Percentiles rank a stretch among this genome's conserved stretches.
phyloP scores from a whole-genome alignment of 2,329 filamentous ascomycete species.

The Botrytis tulipae region DNA sequence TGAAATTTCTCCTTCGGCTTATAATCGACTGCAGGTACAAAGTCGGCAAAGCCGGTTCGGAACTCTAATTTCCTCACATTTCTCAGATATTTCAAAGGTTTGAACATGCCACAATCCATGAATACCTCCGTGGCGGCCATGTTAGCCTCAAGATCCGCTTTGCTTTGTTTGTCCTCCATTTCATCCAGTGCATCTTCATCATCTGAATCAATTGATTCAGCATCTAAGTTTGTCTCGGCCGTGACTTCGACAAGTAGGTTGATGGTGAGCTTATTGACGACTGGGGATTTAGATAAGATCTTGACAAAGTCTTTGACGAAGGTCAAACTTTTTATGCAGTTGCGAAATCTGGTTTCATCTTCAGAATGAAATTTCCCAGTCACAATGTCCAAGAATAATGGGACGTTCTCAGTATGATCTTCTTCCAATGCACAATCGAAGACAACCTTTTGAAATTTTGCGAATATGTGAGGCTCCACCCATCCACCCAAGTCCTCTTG shows the following conservation, averaged over 20 bases:
- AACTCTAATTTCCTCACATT: slow-evolving; percentile 25
- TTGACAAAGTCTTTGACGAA: slow-evolving; percentile 27
- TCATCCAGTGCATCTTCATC: slow-evolving; percentile 17
- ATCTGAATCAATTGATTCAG: slow-evolving; percentile 15
- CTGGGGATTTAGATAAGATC: slow-evolving; percentile 20
- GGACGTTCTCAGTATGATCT: not conserved
- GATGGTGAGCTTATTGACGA: slow-evolving; percentile 23
- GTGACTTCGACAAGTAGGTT: slow-evolving; percentile 24
- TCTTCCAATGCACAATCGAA: slow-evolving; percentile 22
- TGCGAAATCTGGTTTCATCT: slow-evolving; percentile 17
- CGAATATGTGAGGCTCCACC: slow-evolving; percentile 29
- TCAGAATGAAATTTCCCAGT: slow-evolving; percentile 6
- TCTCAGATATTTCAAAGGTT: slow-evolving; percentile 17
- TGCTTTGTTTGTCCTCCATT: slow-evolving; percentile 15
- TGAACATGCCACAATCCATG: slow-evolving; percentile 24
- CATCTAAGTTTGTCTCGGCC: slow-evolving; percentile 20
- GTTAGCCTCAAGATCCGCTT: slow-evolving; percentile 22
- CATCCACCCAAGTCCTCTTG: slow-evolving; percentile 5
- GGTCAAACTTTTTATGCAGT: slow-evolving; percentile 12
- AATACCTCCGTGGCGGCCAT: slow-evolving; percentile 26
- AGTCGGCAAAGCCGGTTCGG: slow-evolving; percentile 19
- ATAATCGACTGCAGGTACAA: slow-evolving; percentile 13
- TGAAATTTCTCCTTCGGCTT: slow-evolving; percentile 20
- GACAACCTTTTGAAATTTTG: slow-evolving; percentile 25
- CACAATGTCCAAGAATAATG: slow-evolving; percentile 25